phyloP scores from a whole-genome alignment of 768 basidiomycete species.

The Pisolithus marmoratus region DNA sequence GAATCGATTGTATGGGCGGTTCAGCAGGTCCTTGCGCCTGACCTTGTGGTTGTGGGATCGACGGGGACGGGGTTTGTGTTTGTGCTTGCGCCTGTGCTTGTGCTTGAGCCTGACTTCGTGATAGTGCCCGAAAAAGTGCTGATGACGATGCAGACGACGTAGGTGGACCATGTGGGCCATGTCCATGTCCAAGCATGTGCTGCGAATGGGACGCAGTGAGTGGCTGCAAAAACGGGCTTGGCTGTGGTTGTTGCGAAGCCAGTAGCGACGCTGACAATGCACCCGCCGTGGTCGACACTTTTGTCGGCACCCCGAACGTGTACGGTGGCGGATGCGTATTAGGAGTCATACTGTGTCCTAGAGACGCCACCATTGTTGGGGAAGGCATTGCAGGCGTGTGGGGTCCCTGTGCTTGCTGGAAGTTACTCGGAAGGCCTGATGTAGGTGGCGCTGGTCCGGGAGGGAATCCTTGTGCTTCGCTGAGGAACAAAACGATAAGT shows the following conservation, averaged over 20 bases:
- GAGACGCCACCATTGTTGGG: conserved; percentile 9
- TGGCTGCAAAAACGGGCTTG: conserved; percentile 24
- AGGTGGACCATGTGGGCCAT: conserved; percentile 5
- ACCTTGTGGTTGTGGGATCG: not conserved
- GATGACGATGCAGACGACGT: conserved; percentile 18
- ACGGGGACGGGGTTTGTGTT: not conserved
- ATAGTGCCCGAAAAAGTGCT: conserved; percentile 19
- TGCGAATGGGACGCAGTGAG: conserved; percentile 10
- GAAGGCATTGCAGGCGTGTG: conserved; percentile 11
- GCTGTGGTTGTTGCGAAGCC: conserved; percentile 20
- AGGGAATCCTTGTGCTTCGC: conserved; percentile 20
- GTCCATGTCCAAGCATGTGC: too few relatives aligned
- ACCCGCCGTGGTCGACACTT: conserved; percentile 8
- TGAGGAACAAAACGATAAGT: not conserved
- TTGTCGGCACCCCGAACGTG: conserved; percentile 9
- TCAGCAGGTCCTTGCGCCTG: not conserved
- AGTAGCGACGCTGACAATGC: conserved; percentile 14
- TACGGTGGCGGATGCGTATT: conserved; percentile 27
- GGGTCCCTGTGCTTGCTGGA: not conserved
- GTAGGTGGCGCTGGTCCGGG: conserved; percentile 7
- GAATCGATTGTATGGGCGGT: conserved; percentile 1
- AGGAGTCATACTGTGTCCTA: conserved; percentile 26
- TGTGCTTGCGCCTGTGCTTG: not conserved
- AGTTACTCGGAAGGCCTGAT: conserved; percentile 2
- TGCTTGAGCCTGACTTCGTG: conserved; percentile 6